These are phyloP conservation scores for Nitzschia sp. DNA, from an alignment of 108 stramenopile species.

Conservation along the genomic window DNA sequence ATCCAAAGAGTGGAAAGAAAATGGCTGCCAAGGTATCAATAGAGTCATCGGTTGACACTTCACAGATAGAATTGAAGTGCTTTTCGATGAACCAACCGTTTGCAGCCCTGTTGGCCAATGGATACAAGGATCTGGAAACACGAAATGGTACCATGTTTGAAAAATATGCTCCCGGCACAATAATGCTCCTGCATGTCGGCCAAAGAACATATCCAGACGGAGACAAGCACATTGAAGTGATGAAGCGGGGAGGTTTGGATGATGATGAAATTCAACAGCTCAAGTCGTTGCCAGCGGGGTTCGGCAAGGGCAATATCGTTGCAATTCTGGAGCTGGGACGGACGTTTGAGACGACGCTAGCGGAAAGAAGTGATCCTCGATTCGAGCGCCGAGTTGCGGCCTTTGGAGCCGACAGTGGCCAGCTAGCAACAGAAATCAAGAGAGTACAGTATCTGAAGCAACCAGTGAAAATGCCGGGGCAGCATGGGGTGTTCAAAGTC, in stretches of 20 bases:
- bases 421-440: constrained; percentile 70
- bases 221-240: constrained; percentile 62
- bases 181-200: constrained; percentile 77
- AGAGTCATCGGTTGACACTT: constrained; percentile 1
- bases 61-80: constrained; percentile 42
- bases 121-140: constrained; percentile 79
- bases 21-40: constrained; percentile 21
- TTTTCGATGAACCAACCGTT: constrained; percentile 87
- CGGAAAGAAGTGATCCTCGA: constrained; percentile 54
- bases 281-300: constrained; percentile 62
- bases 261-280: constrained; percentile 56
- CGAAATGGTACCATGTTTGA: constrained; percentile 85
- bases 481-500: constrained; percentile 67
- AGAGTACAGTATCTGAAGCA: constrained; percentile 61
- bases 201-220: constrained; percentile 81
- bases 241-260: constrained; percentile 55
- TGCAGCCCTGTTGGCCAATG: constrained; percentile 78
- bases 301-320: constrained; percentile 60
- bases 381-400: constrained; percentile 69
- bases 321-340: constrained; percentile 75
- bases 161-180: constrained; percentile 65
- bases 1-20: constrained; percentile 50
- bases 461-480: constrained; percentile 46
- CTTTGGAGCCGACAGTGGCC: constrained; percentile 63
- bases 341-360: constrained; percentile 64